Evolutionary conservation across 75 land plant species (phyloP), one percentile per base, ranked within the genome.

Genomic region (Picea glauca): DNA sequence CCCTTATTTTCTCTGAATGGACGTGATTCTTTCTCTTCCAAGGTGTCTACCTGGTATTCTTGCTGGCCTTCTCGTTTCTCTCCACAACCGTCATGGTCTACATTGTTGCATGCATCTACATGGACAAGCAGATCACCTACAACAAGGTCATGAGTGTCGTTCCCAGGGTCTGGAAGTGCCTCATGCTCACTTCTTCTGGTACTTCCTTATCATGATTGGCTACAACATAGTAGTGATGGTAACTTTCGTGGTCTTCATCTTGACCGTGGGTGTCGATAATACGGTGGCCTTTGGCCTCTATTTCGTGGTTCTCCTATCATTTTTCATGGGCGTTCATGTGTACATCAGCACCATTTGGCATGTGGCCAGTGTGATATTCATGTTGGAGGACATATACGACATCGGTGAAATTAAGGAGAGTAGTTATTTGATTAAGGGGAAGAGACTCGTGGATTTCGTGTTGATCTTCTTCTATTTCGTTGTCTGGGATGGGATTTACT

Each of bases 11-110:
- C 50, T 80, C 79, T 0, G 82, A 86, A 75, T 81, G 81, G 84
- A 66, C 82, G 57, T 74, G 78, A 11, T 85, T 94, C 58, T 62
- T 88, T 56, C 40, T 81, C 76, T 75, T 87, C 77, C 85, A 90
- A 57, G 77, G 85, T 76, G 50, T 72, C 58, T 97, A 97, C 83
- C 80, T 94, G 62, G 68, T 91, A 61, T 90, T 94, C 80, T 88
- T 93, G 74, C 86, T 97, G 80, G 80, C 90, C 80, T 97, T 97
- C 84, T 94, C 99, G 23, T 89, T 97, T 20, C 93, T 97, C 70
- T 92, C 95, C 82, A 94, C 95, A 20, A 94, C 93, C 35, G 95
- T 98, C 31, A 84, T 87, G 54, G 99, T 97, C 76, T 94, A 92
- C 88, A 87, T 88, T 26, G 26, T 26, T 26, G 26, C 26, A 0